Evolutionary conservation across 1,139 yeast genomes (phyloP).

Genomic region (Suhomyces bribrorum): DNA sequence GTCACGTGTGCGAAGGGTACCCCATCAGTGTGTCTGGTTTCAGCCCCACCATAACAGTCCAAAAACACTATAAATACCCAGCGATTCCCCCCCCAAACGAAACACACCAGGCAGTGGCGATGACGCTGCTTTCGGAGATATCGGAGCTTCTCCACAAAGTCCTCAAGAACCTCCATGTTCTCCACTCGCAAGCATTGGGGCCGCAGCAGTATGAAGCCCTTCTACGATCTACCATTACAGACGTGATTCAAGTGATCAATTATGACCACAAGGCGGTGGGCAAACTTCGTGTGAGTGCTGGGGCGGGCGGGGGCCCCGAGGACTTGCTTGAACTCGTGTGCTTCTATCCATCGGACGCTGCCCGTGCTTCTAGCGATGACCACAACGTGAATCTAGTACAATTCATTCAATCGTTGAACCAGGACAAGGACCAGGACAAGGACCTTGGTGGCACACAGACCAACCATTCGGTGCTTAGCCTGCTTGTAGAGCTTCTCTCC

Average conservation of each 20-base stretch:
- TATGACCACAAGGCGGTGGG: constrained; percentile 18
- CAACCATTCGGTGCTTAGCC: constrained; percentile 4
- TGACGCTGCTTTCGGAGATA: not conserved
- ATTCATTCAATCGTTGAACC: constrained; percentile 16
- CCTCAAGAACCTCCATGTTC: constrained; percentile 24
- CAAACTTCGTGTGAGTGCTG: constrained; percentile 11
- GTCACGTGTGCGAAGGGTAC: too few species aligned
- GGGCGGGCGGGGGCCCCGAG: not conserved
- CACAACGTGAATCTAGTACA: constrained; percentile 17
- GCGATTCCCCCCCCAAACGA: too few species aligned
- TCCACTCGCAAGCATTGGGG: constrained; percentile 19
- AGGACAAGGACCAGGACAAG: constrained; percentile 2
- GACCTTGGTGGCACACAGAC: too few species aligned
- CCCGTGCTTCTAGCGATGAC: not conserved
- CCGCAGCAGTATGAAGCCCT: constrained; percentile 19
- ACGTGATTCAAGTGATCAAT: constrained; percentile 19
- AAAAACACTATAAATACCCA: too few species aligned
- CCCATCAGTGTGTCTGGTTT: too few species aligned
- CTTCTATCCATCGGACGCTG: not conserved
- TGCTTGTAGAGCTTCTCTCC: constrained; percentile 16
- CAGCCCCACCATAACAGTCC: too few species aligned
- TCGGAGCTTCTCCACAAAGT: constrained; percentile 24
- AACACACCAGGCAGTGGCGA: too few species aligned
- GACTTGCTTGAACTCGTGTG: not conserved
- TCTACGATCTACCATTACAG: constrained; percentile 17